Evolutionary conservation across 345 rosid species (phyloP).

Genomic region (Acer campestre): DNA sequence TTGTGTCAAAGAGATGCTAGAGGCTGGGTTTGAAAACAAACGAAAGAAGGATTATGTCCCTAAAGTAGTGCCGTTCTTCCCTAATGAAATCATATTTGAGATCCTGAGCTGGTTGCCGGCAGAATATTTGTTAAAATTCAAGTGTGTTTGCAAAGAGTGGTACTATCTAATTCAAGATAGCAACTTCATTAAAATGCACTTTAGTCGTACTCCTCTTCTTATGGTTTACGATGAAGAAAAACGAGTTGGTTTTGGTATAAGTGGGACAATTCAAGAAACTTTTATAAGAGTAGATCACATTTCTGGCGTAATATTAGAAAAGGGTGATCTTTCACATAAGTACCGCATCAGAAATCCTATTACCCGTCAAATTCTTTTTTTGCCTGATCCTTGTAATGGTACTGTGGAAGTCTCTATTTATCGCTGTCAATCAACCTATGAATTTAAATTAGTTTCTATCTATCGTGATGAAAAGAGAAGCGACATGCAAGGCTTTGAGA

Average conservation of each 20-base stretch:
- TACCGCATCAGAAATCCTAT: slow-evolving; percentile 3
- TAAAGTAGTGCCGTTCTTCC: background rate
- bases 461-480: background rate
- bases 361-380: background rate
- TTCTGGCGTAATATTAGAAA: background rate
- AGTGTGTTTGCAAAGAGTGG: slow-evolving; percentile 6
- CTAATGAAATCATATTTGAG: background rate
- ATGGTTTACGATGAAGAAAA: background rate
- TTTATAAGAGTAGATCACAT: background rate
- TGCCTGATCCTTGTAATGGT: background rate
- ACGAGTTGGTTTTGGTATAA: background rate
- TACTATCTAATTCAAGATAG: background rate
- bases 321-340: background rate
- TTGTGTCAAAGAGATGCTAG: too few relatives aligned
- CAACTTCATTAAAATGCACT: background rate
- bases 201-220: background rate
- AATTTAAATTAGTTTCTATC: background rate
- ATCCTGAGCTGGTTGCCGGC: background rate
- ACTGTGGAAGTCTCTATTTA: background rate
- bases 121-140: background rate
- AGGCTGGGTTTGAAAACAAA: too few relatives aligned
- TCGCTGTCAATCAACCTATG: background rate
- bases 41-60: too few relatives aligned
- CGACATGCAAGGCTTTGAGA: background rate
- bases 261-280: background rate